Percentiles rank a stretch among this genome's conserved stretches.
Conservation (phyloP, 805 yeast species). For the Metschnikowia lunata region DNA sequence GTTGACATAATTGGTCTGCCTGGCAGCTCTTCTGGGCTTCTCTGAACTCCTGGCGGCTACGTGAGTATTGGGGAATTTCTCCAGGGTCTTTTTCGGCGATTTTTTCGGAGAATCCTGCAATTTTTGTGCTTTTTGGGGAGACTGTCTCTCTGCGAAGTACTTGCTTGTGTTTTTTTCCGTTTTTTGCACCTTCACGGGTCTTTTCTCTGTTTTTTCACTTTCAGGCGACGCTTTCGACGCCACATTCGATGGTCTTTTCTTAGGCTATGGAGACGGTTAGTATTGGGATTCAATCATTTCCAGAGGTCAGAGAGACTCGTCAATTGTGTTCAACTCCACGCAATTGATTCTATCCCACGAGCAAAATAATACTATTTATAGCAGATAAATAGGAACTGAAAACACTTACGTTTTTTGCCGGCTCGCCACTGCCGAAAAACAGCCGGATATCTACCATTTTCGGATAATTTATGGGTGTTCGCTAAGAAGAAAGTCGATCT, state of each 20-base stretch:
- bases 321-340: too few relatives aligned
- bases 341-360: too few relatives aligned
- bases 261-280: slow-evolving; percentile 5
- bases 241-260: slow-evolving; percentile 1
- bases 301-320: too few relatives aligned
- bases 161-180: slow-evolving; percentile 8
- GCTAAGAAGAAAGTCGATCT: too few relatives aligned
- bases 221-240: slow-evolving; percentile 2
- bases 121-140: background rate
- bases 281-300: too few relatives aligned
- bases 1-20: slow-evolving; percentile 12
- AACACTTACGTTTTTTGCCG: slow-evolving; percentile 8
- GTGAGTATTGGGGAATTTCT: background rate
- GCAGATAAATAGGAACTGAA: too few relatives aligned
- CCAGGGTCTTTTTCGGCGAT: slow-evolving; percentile 1
- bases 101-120: background rate
- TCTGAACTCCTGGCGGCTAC: background rate
- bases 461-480: too few relatives aligned
- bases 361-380: too few relatives aligned
- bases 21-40: slow-evolving; percentile 11
- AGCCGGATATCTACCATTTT: slow-evolving; percentile 19
- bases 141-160: slow-evolving; percentile 4
- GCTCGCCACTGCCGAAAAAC: slow-evolving; percentile 14
- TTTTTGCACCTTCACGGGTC: slow-evolving; percentile 7
- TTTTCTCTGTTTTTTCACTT: background rate